Conservation (phyloP, 768 basidiomycete genomes). For the Gloeostereum incarnatum region DNA sequence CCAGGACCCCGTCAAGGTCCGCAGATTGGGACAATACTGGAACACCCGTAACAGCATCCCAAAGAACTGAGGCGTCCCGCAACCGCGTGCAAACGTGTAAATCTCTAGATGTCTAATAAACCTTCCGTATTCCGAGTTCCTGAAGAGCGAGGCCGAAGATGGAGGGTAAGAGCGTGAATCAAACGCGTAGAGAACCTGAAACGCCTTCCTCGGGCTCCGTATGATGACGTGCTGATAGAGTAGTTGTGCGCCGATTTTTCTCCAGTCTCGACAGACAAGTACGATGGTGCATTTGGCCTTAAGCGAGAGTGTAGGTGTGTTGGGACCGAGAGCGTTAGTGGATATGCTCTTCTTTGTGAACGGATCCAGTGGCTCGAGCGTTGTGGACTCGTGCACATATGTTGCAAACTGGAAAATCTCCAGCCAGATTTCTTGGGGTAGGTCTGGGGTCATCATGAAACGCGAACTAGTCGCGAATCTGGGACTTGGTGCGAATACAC, state of each 20-base stretch:
- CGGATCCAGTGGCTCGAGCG: constrained; percentile 36
- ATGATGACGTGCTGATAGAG: constrained; percentile 38
- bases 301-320: constrained; percentile 34
- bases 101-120: constrained; percentile 23
- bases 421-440: constrained; percentile 44
- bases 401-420: constrained; percentile 51
- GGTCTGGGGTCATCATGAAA: no score
- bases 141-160: background rate
- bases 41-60: constrained; percentile 33
- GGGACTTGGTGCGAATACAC: no score
- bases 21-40: constrained; percentile 33
- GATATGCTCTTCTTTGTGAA: constrained; percentile 30
- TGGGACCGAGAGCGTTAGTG: constrained; percentile 34
- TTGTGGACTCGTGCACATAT: constrained; percentile 31
- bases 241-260: constrained; percentile 28
- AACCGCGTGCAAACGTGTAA: constrained; percentile 33
- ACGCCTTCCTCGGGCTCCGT: constrained; percentile 32
- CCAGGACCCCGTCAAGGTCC: constrained; percentile 39
- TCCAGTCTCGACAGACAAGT: constrained; percentile 38
- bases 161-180: constrained; percentile 9
- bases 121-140: constrained; percentile 10
- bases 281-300: constrained; percentile 42
- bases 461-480: no score
- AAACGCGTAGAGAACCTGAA: constrained; percentile 25
- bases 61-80: constrained; percentile 26